Base-by-base conservation (phyloP, 179 eudicot genomes). In the Camellia oleifera region DNA sequence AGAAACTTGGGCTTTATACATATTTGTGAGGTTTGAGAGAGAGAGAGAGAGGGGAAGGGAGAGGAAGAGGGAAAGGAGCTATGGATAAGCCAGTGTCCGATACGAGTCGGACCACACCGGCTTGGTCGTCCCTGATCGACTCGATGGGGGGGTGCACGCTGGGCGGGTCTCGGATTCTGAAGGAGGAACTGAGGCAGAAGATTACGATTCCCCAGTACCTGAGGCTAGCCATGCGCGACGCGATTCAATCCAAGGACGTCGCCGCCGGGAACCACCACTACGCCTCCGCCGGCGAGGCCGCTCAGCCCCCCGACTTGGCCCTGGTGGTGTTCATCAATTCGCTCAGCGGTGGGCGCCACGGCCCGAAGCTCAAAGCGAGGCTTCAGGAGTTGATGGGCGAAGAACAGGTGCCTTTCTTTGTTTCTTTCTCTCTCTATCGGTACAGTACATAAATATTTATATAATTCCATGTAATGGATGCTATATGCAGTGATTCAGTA, bases 331-430 rank as follows among this genome's bases (percentile, higher is more conserved):
- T 94, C 74, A 85, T 96, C 26, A 94, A 96, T 83, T 87, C 99
- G 2, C 82, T 83, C 54, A 96, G 99, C 75, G 98, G 98, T 11
- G 99, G 99, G 3, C 85, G 97, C 4, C 95, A 94, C 72, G 98
- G 99, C 0, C 91, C 94, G 4, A 88, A 85, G 58, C 91, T 96
- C 53, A 94, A 77, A 81, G 82, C 69, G 7, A 78, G 98, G 71
- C 86, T 95, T 2, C 92, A 92, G 79, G 91, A 89, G 50, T 84
- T 95, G 66, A 94, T 96, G 95, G 92, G 97, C 1, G 88, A 87
- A 82, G 97, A 92, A 83, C 99, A 91, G 98, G 99, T 94, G 1
- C 3, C 50, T 45, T 53, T 1, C 5, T 32, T 23, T 66, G 42
- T 81, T 53, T 75, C 50, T 74, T 61, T 54, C 0, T 7, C 15